phyloP scores from a whole-genome alignment of 805 yeast genomes.

The Myxozyma udenii region DNA sequence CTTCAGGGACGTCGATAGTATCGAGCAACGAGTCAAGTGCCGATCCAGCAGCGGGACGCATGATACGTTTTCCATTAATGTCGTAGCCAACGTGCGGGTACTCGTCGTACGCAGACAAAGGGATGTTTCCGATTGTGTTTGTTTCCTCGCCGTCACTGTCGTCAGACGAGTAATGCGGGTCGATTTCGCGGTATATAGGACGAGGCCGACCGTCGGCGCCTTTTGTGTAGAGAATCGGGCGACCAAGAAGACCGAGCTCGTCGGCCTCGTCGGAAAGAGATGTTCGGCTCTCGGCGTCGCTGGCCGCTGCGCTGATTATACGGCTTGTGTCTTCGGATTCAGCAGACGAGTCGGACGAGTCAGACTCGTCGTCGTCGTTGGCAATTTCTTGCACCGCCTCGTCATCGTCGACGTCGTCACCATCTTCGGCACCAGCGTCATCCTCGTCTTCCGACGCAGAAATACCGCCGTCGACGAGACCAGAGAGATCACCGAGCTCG shows the following conservation, averaged over 20 bases:
- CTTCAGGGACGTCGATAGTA: slow-evolving; percentile 90
- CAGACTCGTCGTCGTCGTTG: slow-evolving; percentile 16
- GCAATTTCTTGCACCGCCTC: slow-evolving; percentile 26
- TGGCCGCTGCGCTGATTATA: slow-evolving; percentile 8
- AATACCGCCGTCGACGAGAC: slow-evolving; percentile 26
- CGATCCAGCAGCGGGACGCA: slow-evolving; percentile 97
- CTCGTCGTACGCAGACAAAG: slow-evolving; percentile 89
- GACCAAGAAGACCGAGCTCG: background rate
- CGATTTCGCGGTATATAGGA: slow-evolving; percentile 79
- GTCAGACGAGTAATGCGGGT: slow-evolving; percentile 86
- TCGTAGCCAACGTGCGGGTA: slow-evolving; percentile 97
- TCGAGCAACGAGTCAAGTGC: slow-evolving; percentile 90
- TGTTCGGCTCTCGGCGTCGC: slow-evolving; percentile 21
- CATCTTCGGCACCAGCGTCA: slow-evolving; percentile 49
- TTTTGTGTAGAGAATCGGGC: slow-evolving; percentile 11
- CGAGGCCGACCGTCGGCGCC: slow-evolving; percentile 76
- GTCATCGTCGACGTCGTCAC: slow-evolving; percentile 16
- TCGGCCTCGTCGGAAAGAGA: slow-evolving; percentile 19
- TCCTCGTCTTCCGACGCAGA: slow-evolving; percentile 42
- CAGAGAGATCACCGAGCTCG: slow-evolving; percentile 32
- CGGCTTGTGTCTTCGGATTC: background rate
- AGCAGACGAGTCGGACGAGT: slow-evolving; percentile 9
- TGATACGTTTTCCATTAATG: slow-evolving; percentile 94
- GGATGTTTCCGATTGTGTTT: slow-evolving; percentile 92
- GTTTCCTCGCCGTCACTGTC: slow-evolving; percentile 78